Base-by-base conservation (phyloP, 1,284 basidiomycete species). In the Takashimella tepidaria region DNA sequence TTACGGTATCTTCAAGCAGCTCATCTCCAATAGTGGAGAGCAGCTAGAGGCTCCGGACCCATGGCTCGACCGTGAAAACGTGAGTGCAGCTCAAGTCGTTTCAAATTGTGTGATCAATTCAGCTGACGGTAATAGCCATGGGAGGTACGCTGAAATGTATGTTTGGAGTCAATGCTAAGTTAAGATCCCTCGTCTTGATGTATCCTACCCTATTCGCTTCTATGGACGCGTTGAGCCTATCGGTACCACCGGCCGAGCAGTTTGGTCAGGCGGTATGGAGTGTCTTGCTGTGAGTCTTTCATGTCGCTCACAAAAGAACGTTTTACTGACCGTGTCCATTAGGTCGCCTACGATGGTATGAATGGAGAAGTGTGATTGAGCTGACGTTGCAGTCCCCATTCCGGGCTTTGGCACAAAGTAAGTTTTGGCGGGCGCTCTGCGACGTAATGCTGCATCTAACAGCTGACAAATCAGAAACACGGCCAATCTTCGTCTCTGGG, bases 1-100 rank as follows among this genome's bases (percentile, higher is more conserved):
- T 69, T 92, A 92, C 63, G 90, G 90, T 64, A 92, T 96, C 76
- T 96, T 96, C 82, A 88, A 92, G 75, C 92, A 96, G 77, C 82
- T 92, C 53, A 83, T 88, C 10, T 86, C 89, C 44, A 70, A 63
- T 62, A 61, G 67, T 54, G 89, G 90, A 20, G 82, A 86, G 45
- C 88, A 92, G 72, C 84, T 92, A 5, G 89, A 92, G 78, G 90
- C 89, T 23, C 90, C 91, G 8, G 92, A 95, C 74, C 90, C 91
- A 58, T 95, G 91, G 91, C 79, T 95, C 41, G 86, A 89, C 56
- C 80, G 87, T 64, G 85, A 87, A 66, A 92, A 90, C 73, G 44
- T 89, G 27, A 53, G 67, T 59, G 11, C 22, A 3, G 12, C 40
- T 5, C 12, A 2, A n/a, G 4, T 5, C 43, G 41, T 6, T 13